These are phyloP conservation scores for Barnettozyma californica DNA, from an alignment of 805 yeast genomes.

Conservation along the genomic window DNA sequence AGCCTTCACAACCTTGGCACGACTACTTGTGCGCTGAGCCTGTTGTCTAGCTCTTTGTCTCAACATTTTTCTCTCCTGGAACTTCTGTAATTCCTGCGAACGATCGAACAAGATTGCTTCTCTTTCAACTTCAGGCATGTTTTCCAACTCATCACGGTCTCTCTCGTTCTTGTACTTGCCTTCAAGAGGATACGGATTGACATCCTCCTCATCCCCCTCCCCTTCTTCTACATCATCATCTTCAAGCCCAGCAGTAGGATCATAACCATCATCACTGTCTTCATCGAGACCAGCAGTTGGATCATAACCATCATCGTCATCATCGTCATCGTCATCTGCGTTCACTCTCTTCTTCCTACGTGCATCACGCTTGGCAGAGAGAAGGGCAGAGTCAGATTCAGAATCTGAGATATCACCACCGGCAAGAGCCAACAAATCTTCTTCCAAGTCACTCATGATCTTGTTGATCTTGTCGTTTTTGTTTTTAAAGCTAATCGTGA, in stretches of 20 bases:
- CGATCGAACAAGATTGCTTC: constrained; percentile 90
- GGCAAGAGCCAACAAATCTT: constrained; percentile 93
- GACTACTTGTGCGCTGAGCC: constrained; percentile 31
- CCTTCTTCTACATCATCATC: constrained; percentile 33
- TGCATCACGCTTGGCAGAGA: constrained; percentile 26
- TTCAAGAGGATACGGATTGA: constrained; percentile 87
- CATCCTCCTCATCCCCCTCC: constrained; percentile 35
- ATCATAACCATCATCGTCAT: constrained; percentile 36
- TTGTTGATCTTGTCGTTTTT: not conserved
- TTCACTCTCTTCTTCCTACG: constrained; percentile 22
- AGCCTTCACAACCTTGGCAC: constrained; percentile 25
- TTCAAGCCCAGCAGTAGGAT: constrained; percentile 32
- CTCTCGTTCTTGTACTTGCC: constrained; percentile 82
- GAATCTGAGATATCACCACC: constrained; percentile 51
- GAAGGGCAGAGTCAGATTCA: constrained; percentile 30
- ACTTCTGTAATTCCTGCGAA: constrained; percentile 85
- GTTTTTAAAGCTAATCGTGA: not conserved
- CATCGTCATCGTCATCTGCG: constrained; percentile 24
- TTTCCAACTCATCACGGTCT: constrained; percentile 60
- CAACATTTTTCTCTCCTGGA: constrained; percentile 75
- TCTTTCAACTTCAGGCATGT: constrained; percentile 87
- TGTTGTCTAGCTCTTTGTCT: constrained; percentile 73
- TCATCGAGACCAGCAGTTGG: constrained; percentile 31
- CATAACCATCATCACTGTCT: constrained; percentile 35
- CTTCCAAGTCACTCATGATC: constrained; percentile 61